Percentiles rank a stretch among this genome's conserved stretches.
Evolutionary conservation across 2,329 filamentous ascomycete genomes (phyloP).

Genomic region (Plenodomus biglobosus): DNA sequence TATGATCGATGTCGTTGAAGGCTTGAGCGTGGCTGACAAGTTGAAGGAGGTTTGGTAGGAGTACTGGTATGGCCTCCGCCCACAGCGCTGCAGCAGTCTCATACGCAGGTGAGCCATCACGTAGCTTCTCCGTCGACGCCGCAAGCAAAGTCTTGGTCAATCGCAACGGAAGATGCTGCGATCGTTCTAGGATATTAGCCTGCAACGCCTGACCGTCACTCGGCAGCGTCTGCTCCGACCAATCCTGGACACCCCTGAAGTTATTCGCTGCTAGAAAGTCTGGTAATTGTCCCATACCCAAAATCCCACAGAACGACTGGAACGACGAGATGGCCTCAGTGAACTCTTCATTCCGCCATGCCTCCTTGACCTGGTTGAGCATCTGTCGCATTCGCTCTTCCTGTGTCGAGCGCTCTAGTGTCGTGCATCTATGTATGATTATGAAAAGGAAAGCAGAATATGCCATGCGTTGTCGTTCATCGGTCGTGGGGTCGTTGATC

Average conservation of each 20-base stretch:
- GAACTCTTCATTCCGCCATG: slow-evolving; percentile 75
- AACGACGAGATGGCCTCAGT: slow-evolving; percentile 72
- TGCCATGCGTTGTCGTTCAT: slow-evolving; percentile 81
- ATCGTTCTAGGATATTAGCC: slow-evolving; percentile 72
- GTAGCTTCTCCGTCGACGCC: slow-evolving; percentile 86
- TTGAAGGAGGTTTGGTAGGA: slow-evolving; percentile 83
- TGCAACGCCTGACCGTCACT: slow-evolving; percentile 78
- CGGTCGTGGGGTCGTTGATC: slow-evolving; percentile 68
- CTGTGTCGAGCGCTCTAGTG: slow-evolving; percentile 70
- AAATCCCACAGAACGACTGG: slow-evolving; percentile 72
- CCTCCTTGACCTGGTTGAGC: slow-evolving; percentile 75
- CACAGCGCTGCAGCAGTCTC: slow-evolving; percentile 78
- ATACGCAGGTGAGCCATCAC: slow-evolving; percentile 71
- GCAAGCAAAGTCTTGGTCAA: slow-evolving; percentile 90
- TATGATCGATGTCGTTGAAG: slow-evolving; percentile 75
- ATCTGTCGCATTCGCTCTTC: slow-evolving; percentile 74
- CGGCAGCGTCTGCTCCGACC: slow-evolving; percentile 77
- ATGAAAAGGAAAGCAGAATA: slow-evolving; percentile 92
- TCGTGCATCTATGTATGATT: slow-evolving; percentile 82
- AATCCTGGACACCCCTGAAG: slow-evolving; percentile 77
- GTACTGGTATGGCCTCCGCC: slow-evolving; percentile 76
- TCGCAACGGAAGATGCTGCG: slow-evolving; percentile 76
- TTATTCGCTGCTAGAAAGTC: slow-evolving; percentile 73
- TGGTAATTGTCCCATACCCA: slow-evolving; percentile 79
- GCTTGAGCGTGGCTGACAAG: slow-evolving; percentile 88